These are phyloP conservation scores for Abelmoschus esculentus DNA, from an alignment of 345 rosid species.

Conservation along the genomic window DNA sequence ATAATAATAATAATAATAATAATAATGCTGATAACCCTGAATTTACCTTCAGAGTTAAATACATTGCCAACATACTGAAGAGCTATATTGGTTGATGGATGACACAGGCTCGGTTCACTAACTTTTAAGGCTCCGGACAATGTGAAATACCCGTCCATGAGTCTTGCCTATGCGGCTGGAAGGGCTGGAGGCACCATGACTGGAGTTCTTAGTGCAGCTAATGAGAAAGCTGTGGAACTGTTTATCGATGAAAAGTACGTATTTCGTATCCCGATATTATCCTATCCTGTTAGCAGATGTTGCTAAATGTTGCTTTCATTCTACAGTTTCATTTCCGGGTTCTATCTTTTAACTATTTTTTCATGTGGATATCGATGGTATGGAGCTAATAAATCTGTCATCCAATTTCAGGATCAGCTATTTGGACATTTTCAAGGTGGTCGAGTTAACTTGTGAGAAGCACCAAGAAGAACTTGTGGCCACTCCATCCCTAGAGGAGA, in stretches of 20 bases:
- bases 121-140: slow-evolving; percentile 86
- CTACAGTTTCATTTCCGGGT: not conserved
- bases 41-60: not conserved
- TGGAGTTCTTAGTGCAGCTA: slow-evolving; percentile 98
- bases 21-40: too few relatives aligned
- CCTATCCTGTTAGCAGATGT: slow-evolving; percentile 2
- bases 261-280: not conserved
- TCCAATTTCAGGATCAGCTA: slow-evolving; percentile 59
- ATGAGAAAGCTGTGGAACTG: slow-evolving; percentile 80
- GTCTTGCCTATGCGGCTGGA: slow-evolving; percentile 93
- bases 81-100: not conserved
- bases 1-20: too few relatives aligned
- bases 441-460: slow-evolving; percentile 72
- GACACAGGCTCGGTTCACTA: slow-evolving; percentile 75
- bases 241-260: slow-evolving; percentile 76
- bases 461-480: slow-evolving; percentile 63
- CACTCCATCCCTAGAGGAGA: slow-evolving; percentile 78
- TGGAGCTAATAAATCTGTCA: slow-evolving; percentile 1
- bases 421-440: slow-evolving; percentile 86
- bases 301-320: slow-evolving; percentile 1
- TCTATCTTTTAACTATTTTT: not conserved
- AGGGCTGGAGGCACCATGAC: slow-evolving; percentile 99
- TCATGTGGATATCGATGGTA: not conserved
- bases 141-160: slow-evolving; percentile 88
- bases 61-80: not conserved